These are phyloP conservation scores for Dactylonectria macrodidyma DNA, from an alignment of 2,329 filamentous ascomycete genomes.

Conservation along the genomic window DNA sequence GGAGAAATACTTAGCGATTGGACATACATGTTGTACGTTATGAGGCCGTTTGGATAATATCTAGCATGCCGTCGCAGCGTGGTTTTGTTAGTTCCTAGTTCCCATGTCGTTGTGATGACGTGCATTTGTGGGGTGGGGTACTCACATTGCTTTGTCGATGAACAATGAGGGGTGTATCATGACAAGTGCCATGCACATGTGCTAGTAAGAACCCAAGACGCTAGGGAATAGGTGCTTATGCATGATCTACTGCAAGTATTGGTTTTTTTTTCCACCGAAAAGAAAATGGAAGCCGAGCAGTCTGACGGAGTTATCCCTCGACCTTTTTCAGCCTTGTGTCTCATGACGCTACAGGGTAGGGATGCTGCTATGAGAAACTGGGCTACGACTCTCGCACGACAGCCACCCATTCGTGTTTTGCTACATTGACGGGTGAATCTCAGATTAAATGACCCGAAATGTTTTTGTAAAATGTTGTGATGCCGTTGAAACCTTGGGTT, in stretches of 20 bases:
- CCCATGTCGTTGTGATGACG: conserved; percentile 2
- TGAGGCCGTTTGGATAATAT: conserved; percentile 12
- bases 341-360: neutral
- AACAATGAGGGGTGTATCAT: conserved; percentile 13
- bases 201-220: neutral
- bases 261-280: neutral
- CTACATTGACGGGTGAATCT: no score
- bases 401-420: neutral
- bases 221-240: neutral
- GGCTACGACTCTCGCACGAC: neutral
- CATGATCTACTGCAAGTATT: neutral
- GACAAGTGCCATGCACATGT: conserved; percentile 9
- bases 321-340: neutral
- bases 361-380: neutral
- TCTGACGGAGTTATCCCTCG: no score
- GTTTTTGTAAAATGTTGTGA: neutral
- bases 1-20: conserved; percentile 3
- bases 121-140: conserved; percentile 13
- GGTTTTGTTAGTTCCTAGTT: neutral
- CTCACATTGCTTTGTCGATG: conserved; percentile 4
- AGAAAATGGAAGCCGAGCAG: neutral
- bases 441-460: no score
- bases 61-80: neutral
- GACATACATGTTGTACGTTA: conserved; percentile 13
- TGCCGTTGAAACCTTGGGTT: neutral